phyloP scores from a whole-genome alignment of 1,284 basidiomycete genomes.

The Somion occarium region DNA sequence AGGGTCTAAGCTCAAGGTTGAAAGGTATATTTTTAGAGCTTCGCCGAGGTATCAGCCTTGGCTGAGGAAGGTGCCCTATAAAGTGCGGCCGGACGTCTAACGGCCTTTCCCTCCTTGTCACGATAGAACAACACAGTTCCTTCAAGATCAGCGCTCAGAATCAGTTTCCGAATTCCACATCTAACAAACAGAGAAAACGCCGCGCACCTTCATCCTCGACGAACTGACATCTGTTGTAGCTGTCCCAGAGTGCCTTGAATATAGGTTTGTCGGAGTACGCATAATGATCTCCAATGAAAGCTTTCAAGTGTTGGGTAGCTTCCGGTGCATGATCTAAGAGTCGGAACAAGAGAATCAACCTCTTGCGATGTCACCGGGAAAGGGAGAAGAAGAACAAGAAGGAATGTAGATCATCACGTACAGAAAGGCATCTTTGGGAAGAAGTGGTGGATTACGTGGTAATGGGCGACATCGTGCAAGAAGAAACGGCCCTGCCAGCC shows the following conservation, averaged over 20 bases:
- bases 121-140: slow-evolving; percentile 61
- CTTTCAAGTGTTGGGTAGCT: slow-evolving; percentile 46
- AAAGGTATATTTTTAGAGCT: no score
- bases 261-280: slow-evolving; percentile 40
- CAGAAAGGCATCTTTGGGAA: slow-evolving; percentile 25
- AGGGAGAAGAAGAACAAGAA: no score
- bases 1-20: no score
- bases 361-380: no score
- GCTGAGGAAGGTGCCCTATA: no score
- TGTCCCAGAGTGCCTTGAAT: slow-evolving; percentile 52
- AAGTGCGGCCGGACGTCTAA: neutral
- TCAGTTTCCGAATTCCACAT: neutral
- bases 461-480: slow-evolving; percentile 35
- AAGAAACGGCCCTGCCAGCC: slow-evolving; percentile 39
- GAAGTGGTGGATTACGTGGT: slow-evolving; percentile 31
- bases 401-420: slow-evolving; percentile 10
- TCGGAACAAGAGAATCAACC: neutral
- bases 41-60: no score
- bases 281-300: slow-evolving; percentile 52
- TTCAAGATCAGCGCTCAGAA: slow-evolving; percentile 22
- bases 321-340: slow-evolving; percentile 40
- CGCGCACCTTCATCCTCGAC: slow-evolving; percentile 54
- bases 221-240: slow-evolving; percentile 60
- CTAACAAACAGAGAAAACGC: neutral
- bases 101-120: slow-evolving; percentile 42